phyloP scores from a whole-genome alignment of 2,329 filamentous ascomycete genomes.

The Xylaria sp. region DNA sequence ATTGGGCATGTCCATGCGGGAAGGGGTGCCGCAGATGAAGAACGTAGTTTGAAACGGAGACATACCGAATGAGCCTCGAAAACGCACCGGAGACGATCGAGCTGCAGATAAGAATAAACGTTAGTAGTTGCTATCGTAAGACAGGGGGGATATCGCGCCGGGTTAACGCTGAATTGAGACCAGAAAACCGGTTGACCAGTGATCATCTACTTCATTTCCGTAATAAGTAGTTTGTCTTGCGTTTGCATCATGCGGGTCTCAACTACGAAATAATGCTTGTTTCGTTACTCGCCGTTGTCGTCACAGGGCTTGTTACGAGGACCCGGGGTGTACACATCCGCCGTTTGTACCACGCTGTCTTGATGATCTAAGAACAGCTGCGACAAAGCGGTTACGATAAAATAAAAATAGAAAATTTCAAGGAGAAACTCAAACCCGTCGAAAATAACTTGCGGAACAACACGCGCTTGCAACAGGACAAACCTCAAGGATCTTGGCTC shows the following conservation, averaged over 20 bases:
- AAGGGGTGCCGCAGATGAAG: neutral
- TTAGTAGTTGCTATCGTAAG: no score
- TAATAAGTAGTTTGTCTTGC: slow-evolving; percentile 5
- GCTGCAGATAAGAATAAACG: neutral
- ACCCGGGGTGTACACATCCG: no score
- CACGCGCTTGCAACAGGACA: no score
- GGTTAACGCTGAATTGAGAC: neutral
- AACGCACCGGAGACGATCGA: neutral
- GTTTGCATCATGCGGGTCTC: slow-evolving; percentile 24
- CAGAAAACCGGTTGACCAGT: neutral
- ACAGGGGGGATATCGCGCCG: neutral
- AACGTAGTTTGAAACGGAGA: no score
- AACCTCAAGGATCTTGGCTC: no score
- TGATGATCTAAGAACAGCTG: neutral
- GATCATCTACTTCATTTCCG: slow-evolving; percentile 2
- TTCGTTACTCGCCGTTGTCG: slow-evolving; percentile 2
- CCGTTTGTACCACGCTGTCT: neutral
- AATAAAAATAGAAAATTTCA: neutral
- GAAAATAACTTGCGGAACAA: neutral
- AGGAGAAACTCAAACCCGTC: neutral
- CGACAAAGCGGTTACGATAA: neutral
- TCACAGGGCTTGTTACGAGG: slow-evolving; percentile 4
- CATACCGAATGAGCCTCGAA: neutral
- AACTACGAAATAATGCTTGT: slow-evolving; percentile 11
- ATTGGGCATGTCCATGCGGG: slow-evolving; percentile 13